Conservation (phyloP, 148 eudicot species). For the Pouteria glomerata region DNA sequence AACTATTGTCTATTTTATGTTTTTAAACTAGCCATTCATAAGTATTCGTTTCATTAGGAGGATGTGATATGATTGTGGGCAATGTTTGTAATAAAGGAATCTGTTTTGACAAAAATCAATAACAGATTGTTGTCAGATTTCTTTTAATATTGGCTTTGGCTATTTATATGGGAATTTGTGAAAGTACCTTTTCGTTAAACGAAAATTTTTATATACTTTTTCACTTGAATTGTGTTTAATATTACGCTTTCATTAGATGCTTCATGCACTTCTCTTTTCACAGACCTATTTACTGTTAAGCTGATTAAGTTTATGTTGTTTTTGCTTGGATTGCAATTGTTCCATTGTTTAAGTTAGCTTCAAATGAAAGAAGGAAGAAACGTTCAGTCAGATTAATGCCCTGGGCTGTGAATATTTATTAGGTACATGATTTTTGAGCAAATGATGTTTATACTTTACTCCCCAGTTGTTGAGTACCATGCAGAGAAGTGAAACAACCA, state of each 20-base stretch:
- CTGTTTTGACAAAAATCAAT: background rate
- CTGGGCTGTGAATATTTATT: background rate
- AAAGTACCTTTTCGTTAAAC: background rate
- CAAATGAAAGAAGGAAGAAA: background rate
- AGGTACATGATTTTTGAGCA: background rate
- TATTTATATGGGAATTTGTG: background rate
- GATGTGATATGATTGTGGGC: background rate
- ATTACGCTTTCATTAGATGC: background rate
- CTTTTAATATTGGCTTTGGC: background rate
- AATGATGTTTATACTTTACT: background rate
- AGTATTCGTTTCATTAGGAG: background rate
- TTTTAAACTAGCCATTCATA: background rate
- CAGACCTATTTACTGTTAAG: background rate
- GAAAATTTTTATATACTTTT: background rate
- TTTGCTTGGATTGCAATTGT: background rate
- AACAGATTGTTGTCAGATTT: background rate
- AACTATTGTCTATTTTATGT: background rate
- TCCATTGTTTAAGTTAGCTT: background rate
- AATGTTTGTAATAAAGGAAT: background rate
- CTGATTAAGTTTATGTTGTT: background rate
- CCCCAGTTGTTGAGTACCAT: background rate
- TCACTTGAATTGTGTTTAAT: background rate
- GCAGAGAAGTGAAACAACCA: background rate
- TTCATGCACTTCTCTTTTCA: background rate
- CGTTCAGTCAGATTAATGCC: background rate